Evolutionary conservation across 2,329 filamentous ascomycete genomes (phyloP), one percentile per base, ranked within the genome.

Genomic region (Trichophyton simii): DNA sequence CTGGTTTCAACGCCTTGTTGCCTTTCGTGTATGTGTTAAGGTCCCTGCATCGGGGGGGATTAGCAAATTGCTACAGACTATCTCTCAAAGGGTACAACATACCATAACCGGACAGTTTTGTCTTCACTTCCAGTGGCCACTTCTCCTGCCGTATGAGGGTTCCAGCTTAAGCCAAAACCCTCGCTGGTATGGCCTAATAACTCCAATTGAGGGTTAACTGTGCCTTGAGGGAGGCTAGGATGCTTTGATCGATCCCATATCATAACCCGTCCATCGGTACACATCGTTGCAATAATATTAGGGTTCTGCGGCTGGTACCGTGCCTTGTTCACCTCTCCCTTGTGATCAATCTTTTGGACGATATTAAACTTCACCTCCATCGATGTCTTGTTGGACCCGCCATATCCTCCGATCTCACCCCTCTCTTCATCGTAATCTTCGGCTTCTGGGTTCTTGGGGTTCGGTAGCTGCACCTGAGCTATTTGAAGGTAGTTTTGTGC

Each of bases 191-290:
- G 94, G 2, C 94, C 94, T 50, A 87, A 77, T 28, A 97, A 83
- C 71, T 89, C 88, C 62, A 95, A 86, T 71, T 97, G 89, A 28
- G 91, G 87, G 68, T 87, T 89, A 61, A 91, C 82, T 59, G 81
- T 84, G 63, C 87, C 87, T 28, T 86, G 83, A 6, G 92, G 91
- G 65, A 86, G 79, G 61, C 87, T 84, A 57, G 87, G 87, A 73
- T 97, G 92, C 80, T 96, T 97, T 60, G 92, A 95, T 66, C 92
- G 87, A 77, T 99, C 94, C 77, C 95, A 99, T 67, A 99, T 85
- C 72, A 97, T 85, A 48, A 96, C 88, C 66, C 85, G 87, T 65
- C 89, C 88, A 72, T 96, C 89, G 6, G 89, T 84, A 66, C 89
- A 91, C 76, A 96, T 86, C 0, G 94, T 96, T 2, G 94, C 94